Conservation (phyloP, 371 early-diverging fungal genomes). For the Lichtheimia ornata region DNA sequence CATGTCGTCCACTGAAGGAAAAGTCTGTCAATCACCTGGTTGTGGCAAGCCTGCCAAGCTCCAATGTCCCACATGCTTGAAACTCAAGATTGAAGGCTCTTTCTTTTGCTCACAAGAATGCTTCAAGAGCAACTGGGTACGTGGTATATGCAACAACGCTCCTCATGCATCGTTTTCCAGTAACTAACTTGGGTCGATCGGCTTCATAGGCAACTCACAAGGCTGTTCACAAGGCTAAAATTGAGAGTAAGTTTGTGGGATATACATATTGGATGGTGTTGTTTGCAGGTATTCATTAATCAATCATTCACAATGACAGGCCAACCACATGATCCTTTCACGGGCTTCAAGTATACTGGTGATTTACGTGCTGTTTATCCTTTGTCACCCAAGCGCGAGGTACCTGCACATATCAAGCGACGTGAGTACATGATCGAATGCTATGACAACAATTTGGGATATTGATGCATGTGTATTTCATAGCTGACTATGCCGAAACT, state of each 20-base stretch:
- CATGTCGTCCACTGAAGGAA: slow-evolving; percentile 12
- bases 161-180: too few relatives aligned
- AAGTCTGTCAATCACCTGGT: slow-evolving; percentile 57
- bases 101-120: slow-evolving; percentile 81
- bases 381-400: slow-evolving; percentile 75
- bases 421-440: slow-evolving; percentile 37
- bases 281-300: too few relatives aligned
- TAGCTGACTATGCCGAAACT: slow-evolving; percentile 84
- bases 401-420: slow-evolving; percentile 73
- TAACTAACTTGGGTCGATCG: neutral
- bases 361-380: slow-evolving; percentile 85
- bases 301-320: too few relatives aligned
- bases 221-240: slow-evolving; percentile 53
- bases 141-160: too few relatives aligned
- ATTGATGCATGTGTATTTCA: neutral
- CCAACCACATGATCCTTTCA: slow-evolving; percentile 50
- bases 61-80: slow-evolving; percentile 90
- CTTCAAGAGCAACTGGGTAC: slow-evolving; percentile 20
- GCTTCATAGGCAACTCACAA: slow-evolving; percentile 12
- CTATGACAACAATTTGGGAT: neutral
- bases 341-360: slow-evolving; percentile 77
- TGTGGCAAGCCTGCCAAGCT: slow-evolving; percentile 82
- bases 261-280: too few relatives aligned
- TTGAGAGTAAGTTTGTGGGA: slow-evolving; percentile 25
- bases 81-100: slow-evolving; percentile 71